These are phyloP conservation scores for Ilyonectria robusta DNA, from an alignment of 2,329 filamentous ascomycete genomes.

Conservation along the genomic window DNA sequence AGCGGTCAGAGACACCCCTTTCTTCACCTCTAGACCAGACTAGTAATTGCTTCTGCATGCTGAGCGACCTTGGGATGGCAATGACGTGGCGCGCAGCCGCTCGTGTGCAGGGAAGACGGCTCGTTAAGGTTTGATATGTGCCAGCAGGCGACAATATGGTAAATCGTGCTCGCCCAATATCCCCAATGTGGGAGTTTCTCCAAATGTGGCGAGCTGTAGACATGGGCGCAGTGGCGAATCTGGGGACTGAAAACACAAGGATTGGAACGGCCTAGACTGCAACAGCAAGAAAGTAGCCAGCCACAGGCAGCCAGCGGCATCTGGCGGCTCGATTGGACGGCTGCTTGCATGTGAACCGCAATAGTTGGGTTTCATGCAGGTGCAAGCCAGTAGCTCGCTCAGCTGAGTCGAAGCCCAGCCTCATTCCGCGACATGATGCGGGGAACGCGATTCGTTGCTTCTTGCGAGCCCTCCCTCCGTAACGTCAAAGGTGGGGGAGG, in stretches of 20 bases:
- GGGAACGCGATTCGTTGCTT: constrained; percentile 1
- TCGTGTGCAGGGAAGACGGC: not conserved
- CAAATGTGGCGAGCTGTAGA: not conserved
- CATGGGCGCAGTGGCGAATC: not conserved
- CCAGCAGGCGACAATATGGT: not conserved
- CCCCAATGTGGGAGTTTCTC: not conserved
- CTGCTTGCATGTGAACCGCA: not conserved
- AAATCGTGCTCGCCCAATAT: not conserved
- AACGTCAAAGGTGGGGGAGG: constrained; percentile 4
- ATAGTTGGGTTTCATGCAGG: not conserved
- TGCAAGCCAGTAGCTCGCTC: constrained; percentile 1
- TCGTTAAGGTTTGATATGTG: not conserved
- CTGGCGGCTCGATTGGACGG: not conserved
- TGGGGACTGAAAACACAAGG: not conserved
- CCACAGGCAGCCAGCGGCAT: not conserved
- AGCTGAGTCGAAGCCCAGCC: constrained; percentile 6
- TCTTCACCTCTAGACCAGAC: not conserved
- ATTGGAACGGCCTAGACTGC: not conserved
- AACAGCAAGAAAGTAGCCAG: not conserved
- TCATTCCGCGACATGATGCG: constrained; percentile 1
- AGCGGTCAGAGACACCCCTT: not conserved
- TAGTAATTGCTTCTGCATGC: not conserved
- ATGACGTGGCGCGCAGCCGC: not conserved
- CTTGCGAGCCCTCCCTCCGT: not conserved
- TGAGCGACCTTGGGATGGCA: not conserved